Conservation (phyloP, 495 filamentous ascomycete genomes). For the Chaetomidium leptoderma region DNA sequence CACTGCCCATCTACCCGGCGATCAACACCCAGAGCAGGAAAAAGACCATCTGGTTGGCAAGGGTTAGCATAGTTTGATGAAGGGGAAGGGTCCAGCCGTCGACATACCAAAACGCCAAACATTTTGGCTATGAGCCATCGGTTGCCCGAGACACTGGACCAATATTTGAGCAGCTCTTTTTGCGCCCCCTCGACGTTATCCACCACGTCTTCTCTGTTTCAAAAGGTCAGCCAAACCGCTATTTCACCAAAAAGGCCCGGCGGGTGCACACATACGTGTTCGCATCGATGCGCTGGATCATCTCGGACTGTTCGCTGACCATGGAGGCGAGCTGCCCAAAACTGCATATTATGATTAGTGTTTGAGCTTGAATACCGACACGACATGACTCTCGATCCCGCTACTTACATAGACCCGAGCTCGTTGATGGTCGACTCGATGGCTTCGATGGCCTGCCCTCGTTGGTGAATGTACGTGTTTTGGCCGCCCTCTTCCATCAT, state of each 20-base stretch:
- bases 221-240: constrained; percentile 8
- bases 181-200: constrained; percentile 97
- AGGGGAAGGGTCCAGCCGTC: constrained; percentile 30
- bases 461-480: constrained; percentile 86
- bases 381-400: not conserved
- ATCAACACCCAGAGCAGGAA: constrained; percentile 40
- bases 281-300: constrained; percentile 89
- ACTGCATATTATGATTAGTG: constrained; percentile 8
- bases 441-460: constrained; percentile 92
- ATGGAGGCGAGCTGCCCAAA: constrained; percentile 96
- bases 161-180: constrained; percentile 92
- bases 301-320: constrained; percentile 95
- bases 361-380: too few species aligned
- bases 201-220: constrained; percentile 72
- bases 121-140: constrained; percentile 97
- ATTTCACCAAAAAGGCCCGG: not conserved
- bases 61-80: not conserved
- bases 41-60: constrained; percentile 25
- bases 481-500: constrained; percentile 94
- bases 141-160: constrained; percentile 88
- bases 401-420: constrained; percentile 68
- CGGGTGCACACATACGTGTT: constrained; percentile 55
- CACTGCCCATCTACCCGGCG: constrained; percentile 28
- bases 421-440: constrained; percentile 95
- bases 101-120: constrained; percentile 78